Percentiles rank a stretch among this genome's conserved stretches.
Conservation (phyloP, 306 rosid genomes). For the Quercus wislizeni region DNA sequence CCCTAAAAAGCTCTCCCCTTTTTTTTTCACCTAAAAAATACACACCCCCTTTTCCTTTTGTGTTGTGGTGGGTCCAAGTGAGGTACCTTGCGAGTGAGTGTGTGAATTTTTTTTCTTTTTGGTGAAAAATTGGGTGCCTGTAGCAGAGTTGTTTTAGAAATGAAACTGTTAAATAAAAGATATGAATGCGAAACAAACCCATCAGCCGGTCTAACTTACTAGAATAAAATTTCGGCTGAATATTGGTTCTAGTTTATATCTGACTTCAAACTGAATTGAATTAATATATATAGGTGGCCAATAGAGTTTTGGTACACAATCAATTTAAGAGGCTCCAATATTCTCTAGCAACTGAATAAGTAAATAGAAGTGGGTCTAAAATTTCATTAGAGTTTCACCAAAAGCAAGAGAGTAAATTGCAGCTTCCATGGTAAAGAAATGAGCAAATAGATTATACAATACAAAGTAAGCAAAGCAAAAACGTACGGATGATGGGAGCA, state of each 20-base stretch:
- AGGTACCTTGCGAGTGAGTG: too few relatives aligned
- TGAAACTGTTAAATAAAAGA: too few relatives aligned
- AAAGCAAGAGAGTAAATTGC: too few relatives aligned
- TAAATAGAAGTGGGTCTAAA: background rate
- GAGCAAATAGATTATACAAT: background rate
- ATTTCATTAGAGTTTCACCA: background rate
- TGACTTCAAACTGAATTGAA: background rate
- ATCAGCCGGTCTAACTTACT: background rate
- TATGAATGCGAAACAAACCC: background rate
- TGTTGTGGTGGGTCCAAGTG: too few relatives aligned
- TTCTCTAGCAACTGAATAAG: background rate
- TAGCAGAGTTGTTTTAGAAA: too few relatives aligned
- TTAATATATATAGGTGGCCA: background rate
- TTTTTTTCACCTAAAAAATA: too few relatives aligned
- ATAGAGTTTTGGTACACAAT: background rate
- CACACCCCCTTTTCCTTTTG: too few relatives aligned
- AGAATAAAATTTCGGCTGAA: background rate
- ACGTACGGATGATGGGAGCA: slow-evolving; percentile 24
- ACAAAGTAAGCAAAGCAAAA: background rate
- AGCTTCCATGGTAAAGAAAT: too few relatives aligned
- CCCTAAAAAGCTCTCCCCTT: background rate
- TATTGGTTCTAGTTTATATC: background rate
- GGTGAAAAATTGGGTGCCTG: too few relatives aligned
- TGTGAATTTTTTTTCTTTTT: too few relatives aligned
- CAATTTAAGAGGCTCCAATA: background rate